Evolutionary conservation across 164 flowering plant species (phyloP).

Genomic region (Cinnamomum chago): DNA sequence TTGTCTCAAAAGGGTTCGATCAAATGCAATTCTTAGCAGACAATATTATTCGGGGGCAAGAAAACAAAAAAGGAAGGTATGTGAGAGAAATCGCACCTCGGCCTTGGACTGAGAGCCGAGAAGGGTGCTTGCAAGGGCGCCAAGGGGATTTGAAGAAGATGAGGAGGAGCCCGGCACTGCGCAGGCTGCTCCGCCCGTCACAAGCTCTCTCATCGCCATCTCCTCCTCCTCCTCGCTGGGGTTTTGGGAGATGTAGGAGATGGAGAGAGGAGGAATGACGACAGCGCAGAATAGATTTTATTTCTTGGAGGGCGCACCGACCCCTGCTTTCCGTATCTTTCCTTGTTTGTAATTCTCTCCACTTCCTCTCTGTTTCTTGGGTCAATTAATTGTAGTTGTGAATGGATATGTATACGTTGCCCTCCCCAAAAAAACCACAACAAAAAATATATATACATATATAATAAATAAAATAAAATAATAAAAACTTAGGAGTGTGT

Average conservation of each 20-base stretch:
- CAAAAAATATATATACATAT: too few species aligned
- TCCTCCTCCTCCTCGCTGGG: neutral
- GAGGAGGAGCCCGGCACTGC: constrained; percentile 75
- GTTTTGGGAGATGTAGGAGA: neutral
- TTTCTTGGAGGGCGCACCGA: too few species aligned
- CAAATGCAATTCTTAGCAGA: neutral
- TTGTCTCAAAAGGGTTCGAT: neutral
- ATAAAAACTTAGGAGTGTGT: too few species aligned
- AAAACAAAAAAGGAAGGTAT: neutral
- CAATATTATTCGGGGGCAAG: neutral
- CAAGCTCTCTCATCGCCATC: constrained; percentile 88
- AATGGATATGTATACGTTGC: too few species aligned
- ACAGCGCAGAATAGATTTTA: too few species aligned
- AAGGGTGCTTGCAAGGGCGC: constrained; percentile 73
- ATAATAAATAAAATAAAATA: too few species aligned
- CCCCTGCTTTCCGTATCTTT: too few species aligned
- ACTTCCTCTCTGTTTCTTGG: too few species aligned
- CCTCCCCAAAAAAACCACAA: too few species aligned
- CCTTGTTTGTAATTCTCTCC: too few species aligned
- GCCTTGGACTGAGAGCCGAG: constrained; percentile 77
- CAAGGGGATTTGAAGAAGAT: constrained; percentile 78
- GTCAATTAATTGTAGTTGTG: too few species aligned
- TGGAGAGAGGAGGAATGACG: too few species aligned
- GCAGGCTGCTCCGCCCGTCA: constrained; percentile 82
- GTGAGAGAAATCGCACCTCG: constrained; percentile 33